phyloP scores from a whole-genome alignment of 2,329 filamentous ascomycete species.

The Mollisiaceae sp. region DNA sequence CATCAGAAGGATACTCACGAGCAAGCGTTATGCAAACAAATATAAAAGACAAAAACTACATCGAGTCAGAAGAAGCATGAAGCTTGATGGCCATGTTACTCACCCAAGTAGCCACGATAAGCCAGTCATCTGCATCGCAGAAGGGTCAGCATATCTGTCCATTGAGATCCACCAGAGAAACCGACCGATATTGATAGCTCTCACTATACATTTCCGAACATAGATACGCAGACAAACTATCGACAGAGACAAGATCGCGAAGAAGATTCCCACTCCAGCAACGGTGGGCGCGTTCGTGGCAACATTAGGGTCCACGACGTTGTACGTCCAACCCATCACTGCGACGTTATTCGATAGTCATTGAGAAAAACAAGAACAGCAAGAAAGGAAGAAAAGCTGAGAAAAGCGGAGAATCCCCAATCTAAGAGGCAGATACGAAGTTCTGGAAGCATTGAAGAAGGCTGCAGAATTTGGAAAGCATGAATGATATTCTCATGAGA shows the following conservation, averaged over 20 bases:
- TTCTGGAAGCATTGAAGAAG: constrained; percentile 13
- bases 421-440: neutral
- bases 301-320: constrained; percentile 15
- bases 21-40: constrained; percentile 45
- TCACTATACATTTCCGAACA: constrained; percentile 18
- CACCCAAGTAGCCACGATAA: constrained; percentile 43
- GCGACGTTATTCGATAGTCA: constrained; percentile 5
- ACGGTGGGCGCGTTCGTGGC: constrained; percentile 14
- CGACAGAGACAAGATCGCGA: constrained; percentile 15
- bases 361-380: constrained; percentile 8
- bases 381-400: neutral
- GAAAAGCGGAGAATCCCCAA: constrained; percentile 3
- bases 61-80: neutral
- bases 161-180: neutral
- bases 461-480: constrained; percentile 8
- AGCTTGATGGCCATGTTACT: neutral
- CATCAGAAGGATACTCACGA: constrained; percentile 40
- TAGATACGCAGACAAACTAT: constrained; percentile 18
- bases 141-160: neutral
- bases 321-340: constrained; percentile 20
- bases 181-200: constrained; percentile 14
- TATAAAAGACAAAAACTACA: constrained; percentile 39
- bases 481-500: constrained; percentile 13
- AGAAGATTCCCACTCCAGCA: constrained; percentile 17
- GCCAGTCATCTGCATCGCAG: constrained; percentile 40